Percentiles rank a stretch among this genome's conserved stretches.
Conservation (phyloP, 371 early-diverging fungal genomes). For the Rhizopus sp. region DNA sequence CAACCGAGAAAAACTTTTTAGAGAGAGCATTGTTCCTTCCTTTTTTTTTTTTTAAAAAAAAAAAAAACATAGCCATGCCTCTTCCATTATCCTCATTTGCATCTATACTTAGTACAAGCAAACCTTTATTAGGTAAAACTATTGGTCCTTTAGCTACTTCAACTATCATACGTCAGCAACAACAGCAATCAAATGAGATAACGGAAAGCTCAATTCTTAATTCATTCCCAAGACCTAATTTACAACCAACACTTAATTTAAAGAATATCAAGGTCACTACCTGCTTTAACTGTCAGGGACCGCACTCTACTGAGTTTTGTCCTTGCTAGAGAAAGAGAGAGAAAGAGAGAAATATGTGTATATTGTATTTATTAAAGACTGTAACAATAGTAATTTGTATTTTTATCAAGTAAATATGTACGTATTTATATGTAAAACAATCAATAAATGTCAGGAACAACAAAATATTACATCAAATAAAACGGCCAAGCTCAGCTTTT, state of each 20-base stretch:
- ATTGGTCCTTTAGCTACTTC: conserved; percentile 18
- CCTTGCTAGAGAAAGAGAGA: conserved; percentile 35
- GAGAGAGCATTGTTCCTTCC: too few relatives aligned
- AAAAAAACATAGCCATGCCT: neutral
- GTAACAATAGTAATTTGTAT: too few relatives aligned
- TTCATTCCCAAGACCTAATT: conserved; percentile 31
- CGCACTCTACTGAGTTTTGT: conserved; percentile 52
- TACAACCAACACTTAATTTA: conserved; percentile 23
- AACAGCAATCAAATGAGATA: conserved; percentile 16
- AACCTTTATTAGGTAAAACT: conserved; percentile 14
- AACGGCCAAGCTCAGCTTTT: too few relatives aligned
- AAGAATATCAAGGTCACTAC: conserved; percentile 16
- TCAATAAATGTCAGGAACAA: too few relatives aligned
- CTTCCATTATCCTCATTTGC: conserved; percentile 19
- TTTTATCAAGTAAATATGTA: too few relatives aligned
- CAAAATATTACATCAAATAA: too few relatives aligned
- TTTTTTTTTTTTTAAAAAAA: too few relatives aligned
- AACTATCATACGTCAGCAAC: conserved; percentile 20
- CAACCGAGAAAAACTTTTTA: too few relatives aligned
- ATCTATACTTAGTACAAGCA: conserved; percentile 10
- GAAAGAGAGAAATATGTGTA: too few relatives aligned
- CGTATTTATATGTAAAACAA: too few relatives aligned
- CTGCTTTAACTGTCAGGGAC: conserved; percentile 47
- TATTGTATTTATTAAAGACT: too few relatives aligned
- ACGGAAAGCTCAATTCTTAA: conserved; percentile 26